phyloP scores from a whole-genome alignment of 306 rosid species.

The Vicia sativa region DNA sequence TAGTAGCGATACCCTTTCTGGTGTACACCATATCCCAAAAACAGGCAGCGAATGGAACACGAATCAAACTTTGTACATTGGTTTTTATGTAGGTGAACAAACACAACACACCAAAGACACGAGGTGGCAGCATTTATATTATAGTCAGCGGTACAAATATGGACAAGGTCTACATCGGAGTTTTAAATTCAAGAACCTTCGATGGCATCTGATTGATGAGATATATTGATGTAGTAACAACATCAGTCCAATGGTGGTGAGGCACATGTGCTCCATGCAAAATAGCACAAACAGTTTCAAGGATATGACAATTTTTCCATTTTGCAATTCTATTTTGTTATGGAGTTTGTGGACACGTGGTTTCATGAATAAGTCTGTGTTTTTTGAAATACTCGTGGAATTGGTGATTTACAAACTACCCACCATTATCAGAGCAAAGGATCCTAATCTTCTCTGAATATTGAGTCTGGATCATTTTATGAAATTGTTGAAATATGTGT shows the following conservation, averaged over 20 bases:
- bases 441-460: not conserved
- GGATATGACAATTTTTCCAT: not conserved
- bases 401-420: not conserved
- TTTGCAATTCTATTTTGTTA: not conserved
- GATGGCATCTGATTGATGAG: too few relatives aligned
- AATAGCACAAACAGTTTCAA: not conserved
- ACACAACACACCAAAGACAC: too few relatives aligned
- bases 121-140: not conserved
- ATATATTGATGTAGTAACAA: too few relatives aligned
- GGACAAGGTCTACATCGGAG: not conserved
- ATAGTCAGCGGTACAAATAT: not conserved
- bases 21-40: not conserved
- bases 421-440: not conserved
- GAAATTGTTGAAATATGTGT: too few relatives aligned
- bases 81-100: conserved; percentile 7
- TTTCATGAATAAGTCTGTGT: not conserved
- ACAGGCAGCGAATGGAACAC: not conserved
- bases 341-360: not conserved
- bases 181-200: too few relatives aligned
- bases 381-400: not conserved
- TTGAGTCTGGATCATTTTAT: too few relatives aligned
- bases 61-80: not conserved
- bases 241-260: too few relatives aligned
- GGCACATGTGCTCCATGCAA: too few relatives aligned
- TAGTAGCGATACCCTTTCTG: not conserved